Evolutionary conservation across 164 flowering plant species (phyloP).

Genomic region (Aristolochia fimbriata): DNA sequence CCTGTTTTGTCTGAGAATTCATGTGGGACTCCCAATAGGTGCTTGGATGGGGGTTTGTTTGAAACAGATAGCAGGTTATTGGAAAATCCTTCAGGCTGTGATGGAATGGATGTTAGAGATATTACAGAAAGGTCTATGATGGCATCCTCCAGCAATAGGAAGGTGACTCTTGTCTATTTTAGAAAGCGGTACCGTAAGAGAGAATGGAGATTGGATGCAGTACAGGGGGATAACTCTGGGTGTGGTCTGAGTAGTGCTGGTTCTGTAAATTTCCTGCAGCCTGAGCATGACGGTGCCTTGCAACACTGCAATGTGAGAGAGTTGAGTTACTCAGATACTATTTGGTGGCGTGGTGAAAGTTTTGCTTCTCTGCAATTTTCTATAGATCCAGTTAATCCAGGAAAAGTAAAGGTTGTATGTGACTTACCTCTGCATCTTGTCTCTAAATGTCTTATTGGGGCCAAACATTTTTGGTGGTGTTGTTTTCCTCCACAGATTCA

Average conservation of each 20-base stretch:
- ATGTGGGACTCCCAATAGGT: conserved; percentile 8
- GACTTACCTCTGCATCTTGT: conserved; percentile 21
- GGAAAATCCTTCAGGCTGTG: conserved; percentile 11
- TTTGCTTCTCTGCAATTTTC: conserved; percentile 20
- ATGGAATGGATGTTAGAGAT: conserved; percentile 12
- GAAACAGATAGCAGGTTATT: conserved; percentile 11
- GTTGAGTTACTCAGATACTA: conserved; percentile 6
- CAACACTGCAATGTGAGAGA: conserved; percentile 9
- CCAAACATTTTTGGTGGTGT: conserved; percentile 22
- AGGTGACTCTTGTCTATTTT: conserved; percentile 53
- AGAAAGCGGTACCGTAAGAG: conserved; percentile 52
- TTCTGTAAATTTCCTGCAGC: conserved; percentile 5
- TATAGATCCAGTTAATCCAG: conserved; percentile 18
- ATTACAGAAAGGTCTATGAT: conserved; percentile 16
- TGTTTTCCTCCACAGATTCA: conserved; percentile 30
- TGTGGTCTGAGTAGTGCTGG: conserved; percentile 11
- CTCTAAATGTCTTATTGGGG: conserved; percentile 9
- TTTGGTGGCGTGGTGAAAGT: conserved; percentile 22
- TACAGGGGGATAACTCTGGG: conserved; percentile 10
- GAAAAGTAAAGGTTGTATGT: conserved; percentile 24
- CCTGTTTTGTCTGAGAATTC: conserved; percentile 18
- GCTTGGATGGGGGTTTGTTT: conserved; percentile 12
- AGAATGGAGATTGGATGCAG: conserved; percentile 9
- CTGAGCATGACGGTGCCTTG: conserved; percentile 10
- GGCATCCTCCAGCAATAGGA: conserved; percentile 17